Evolutionary conservation across 106 monocot genomes (phyloP), one percentile per base, ranked within the genome.

Genomic region (Cymbidium sinense): DNA sequence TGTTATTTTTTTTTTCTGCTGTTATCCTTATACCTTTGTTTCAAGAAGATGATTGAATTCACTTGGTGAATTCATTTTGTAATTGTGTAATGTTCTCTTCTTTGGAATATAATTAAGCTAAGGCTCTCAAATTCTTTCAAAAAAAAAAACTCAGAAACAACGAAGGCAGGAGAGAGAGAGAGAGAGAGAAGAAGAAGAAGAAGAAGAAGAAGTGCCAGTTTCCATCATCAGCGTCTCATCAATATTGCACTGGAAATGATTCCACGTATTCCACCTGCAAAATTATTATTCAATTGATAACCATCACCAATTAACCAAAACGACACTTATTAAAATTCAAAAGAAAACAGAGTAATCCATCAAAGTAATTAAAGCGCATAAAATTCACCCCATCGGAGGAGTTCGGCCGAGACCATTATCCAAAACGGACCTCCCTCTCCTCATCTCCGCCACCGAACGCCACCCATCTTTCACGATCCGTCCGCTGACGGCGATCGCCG

Each of bases 211-310:
- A 17, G 18, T 80, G 88, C 93, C 93, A 75, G 93, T 93, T 83
- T 90, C 77, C 50, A 75, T 75, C 74, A 93, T 88, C 64, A 93
- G 17, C 20, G 79, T 52, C 84, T 93, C 93, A 36, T 88, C 81
- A 81, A 93, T 90, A 61, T 37, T 44, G 83, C 93, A 93, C 3
- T 83, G 52, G 74, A 93, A 93, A 77, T 93, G 90, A 75, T 93
- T 93, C 93, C 93, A 93, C 72, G 88, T 93, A 58, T 93, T 93
- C 93, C 93, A 93, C 81, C 93, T 93, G 69, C 43, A 79, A 21
- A 33, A 28, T 18, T 31, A 31, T 7, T 69, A 33, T 15, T 17
- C 7, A 69, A 2, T 31, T 17, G 34, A 19, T 34, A 13, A 17
- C 11, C 11, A 47, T 2, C 11, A 47, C 2, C 47, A 47, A 39